These are phyloP conservation scores for Leccinum griseonigrum DNA, from an alignment of 1,284 basidiomycete species.

Conservation along the genomic window DNA sequence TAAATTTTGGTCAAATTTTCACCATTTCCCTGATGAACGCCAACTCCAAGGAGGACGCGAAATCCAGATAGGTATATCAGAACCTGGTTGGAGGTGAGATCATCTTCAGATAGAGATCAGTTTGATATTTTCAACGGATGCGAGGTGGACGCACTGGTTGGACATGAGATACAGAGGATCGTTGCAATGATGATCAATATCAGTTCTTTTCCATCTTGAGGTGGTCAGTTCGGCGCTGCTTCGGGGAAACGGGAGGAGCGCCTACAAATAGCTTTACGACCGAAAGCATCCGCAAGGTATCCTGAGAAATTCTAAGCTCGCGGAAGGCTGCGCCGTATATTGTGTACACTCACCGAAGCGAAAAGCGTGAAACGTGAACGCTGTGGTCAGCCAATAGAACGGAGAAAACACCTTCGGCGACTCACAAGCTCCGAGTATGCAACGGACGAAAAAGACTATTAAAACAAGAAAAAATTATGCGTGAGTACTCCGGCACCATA, in stretches of 20 bases:
- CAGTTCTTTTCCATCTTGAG: conserved; percentile 69
- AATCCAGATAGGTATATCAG: conserved; percentile 64
- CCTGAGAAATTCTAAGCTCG: conserved; percentile 17
- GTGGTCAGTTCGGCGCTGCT: conserved; percentile 10
- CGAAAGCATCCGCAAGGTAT: conserved; percentile 65
- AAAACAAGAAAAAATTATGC: neutral
- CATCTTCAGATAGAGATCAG: conserved; percentile 24
- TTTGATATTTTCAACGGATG: neutral
- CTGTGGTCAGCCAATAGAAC: conserved; percentile 1
- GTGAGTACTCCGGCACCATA: conserved; percentile 6
- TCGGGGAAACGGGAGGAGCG: conserved; percentile 4
- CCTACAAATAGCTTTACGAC: conserved; percentile 64
- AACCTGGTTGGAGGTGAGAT: conserved; percentile 41
- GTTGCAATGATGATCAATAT: conserved; percentile 76
- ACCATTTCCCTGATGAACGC: conserved; percentile 40
- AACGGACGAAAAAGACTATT: conserved; percentile 62
- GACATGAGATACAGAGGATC: conserved; percentile 52
- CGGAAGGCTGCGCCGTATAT: conserved; percentile 8
- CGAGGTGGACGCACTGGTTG: conserved; percentile 38
- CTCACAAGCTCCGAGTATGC: conserved; percentile 50
- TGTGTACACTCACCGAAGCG: neutral
- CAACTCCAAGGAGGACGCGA: conserved; percentile 71
- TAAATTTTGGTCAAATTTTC: neutral
- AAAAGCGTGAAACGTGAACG: conserved; percentile 54
- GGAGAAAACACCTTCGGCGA: neutral